These are phyloP conservation scores for Lichtheimia ornata DNA, from an alignment of 371 early-diverging fungal species.

Conservation along the genomic window DNA sequence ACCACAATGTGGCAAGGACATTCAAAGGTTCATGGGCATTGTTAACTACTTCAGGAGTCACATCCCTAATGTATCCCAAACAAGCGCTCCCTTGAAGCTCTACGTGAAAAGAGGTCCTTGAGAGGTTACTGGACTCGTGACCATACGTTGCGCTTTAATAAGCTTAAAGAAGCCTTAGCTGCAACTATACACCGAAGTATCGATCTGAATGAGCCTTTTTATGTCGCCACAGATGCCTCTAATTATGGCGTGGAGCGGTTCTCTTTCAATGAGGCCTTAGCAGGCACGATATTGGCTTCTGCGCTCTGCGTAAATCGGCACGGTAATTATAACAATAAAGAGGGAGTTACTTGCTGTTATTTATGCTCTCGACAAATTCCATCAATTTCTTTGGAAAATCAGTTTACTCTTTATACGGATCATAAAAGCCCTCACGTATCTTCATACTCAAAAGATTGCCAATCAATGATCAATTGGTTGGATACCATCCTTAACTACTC, in stretches of 20 bases:
- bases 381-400: constrained; percentile 26
- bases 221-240: constrained; percentile 45
- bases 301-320: too few species aligned
- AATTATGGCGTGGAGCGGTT: constrained; percentile 33
- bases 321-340: constrained; percentile 14
- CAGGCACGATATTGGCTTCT: neutral
- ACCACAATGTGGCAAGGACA: too few species aligned
- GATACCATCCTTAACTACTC: constrained; percentile 23
- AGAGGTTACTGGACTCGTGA: too few species aligned
- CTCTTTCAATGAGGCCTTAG: too few species aligned
- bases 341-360: constrained; percentile 19
- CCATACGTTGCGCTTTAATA: too few species aligned
- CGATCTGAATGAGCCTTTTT: constrained; percentile 16
- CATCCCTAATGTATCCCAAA: too few species aligned
- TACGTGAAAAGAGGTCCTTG: too few species aligned
- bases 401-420: constrained; percentile 22
- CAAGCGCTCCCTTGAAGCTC: too few species aligned
- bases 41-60: too few species aligned
- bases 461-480: constrained; percentile 28
- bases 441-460: constrained; percentile 23
- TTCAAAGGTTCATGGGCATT: too few species aligned
- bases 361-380: constrained; percentile 18
- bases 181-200: too few species aligned
- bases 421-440: constrained; percentile 19
- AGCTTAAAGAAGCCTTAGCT: too few species aligned